Conservation (phyloP, 2,329 filamentous ascomycete genomes). For the Botrytis porri region DNA sequence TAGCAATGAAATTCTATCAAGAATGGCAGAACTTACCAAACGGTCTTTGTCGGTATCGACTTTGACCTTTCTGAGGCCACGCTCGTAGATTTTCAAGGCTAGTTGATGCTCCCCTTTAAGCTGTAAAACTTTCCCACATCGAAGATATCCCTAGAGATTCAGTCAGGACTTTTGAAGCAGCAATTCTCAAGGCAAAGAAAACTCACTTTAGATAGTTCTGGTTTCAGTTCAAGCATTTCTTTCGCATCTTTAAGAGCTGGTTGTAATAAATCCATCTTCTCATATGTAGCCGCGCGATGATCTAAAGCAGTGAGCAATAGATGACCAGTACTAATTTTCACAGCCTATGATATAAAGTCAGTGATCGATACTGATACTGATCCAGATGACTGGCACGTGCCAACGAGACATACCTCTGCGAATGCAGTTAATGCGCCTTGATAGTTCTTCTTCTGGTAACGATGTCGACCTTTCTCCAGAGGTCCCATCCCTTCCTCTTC, state of each 20-base stretch:
- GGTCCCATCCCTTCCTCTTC: conserved; percentile 32
- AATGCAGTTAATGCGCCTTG: conserved; percentile 32
- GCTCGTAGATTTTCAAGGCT: conserved; percentile 38
- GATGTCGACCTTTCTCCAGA: conserved; percentile 32
- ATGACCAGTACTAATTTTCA: conserved; percentile 30
- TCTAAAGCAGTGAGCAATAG: conserved; percentile 37
- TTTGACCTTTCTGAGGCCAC: conserved; percentile 37
- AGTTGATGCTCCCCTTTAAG: conserved; percentile 33
- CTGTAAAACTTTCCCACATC: conserved; percentile 37
- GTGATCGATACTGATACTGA: background rate
- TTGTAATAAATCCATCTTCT: conserved; percentile 35
- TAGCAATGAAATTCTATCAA: background rate
- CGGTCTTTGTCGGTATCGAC: conserved; percentile 35
- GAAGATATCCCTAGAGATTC: conserved; percentile 36
- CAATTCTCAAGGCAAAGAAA: background rate
- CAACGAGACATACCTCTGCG: conserved; percentile 27
- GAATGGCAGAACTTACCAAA: conserved; percentile 24
- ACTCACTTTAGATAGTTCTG: conserved; percentile 34
- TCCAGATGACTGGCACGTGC: background rate
- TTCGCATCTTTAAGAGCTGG: conserved; percentile 37
- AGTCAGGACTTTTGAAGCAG: background rate
- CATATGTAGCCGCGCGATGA: conserved; percentile 38
- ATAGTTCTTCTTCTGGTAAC: conserved; percentile 36
- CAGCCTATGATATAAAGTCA: conserved; percentile 28
- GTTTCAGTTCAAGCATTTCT: conserved; percentile 37